These are phyloP conservation scores for Euphrasia confusa DNA, from an alignment of 257 asterid species.

Conservation along the genomic window DNA sequence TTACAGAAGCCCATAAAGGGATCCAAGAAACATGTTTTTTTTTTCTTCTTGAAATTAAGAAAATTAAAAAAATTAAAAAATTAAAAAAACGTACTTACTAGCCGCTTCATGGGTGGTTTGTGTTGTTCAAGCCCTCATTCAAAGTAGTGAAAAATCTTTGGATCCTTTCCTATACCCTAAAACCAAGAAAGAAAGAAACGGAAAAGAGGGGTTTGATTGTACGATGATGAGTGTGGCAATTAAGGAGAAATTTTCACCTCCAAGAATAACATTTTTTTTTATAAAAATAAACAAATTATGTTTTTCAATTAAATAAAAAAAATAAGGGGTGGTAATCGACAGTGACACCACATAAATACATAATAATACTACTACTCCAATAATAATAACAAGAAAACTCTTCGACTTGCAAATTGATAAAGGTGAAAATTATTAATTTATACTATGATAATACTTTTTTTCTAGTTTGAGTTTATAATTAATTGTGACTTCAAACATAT, in stretches of 20 bases:
- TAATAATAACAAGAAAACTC: neutral
- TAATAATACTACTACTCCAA: too few relatives aligned
- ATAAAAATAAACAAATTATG: too few relatives aligned
- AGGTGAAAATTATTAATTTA: too few relatives aligned
- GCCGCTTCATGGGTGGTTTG: constrained; percentile 64
- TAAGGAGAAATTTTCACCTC: constrained; percentile 35
- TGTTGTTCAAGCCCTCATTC: constrained; percentile 53
- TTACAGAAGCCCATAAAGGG: constrained; percentile 27
- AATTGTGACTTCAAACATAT: too few relatives aligned
- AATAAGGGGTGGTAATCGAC: neutral
- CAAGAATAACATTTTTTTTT: neutral
- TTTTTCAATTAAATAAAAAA: neutral
- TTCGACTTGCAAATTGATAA: too few relatives aligned
- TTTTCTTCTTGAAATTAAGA: neutral
- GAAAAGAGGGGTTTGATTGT: constrained; percentile 38
- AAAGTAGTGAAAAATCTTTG: constrained; percentile 29
- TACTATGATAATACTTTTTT: too few relatives aligned
- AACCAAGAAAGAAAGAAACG: constrained; percentile 23
- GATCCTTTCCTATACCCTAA: constrained; percentile 21
- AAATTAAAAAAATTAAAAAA: neutral
- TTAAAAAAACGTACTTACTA: constrained; percentile 90
- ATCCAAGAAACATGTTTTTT: neutral
- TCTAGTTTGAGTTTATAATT: too few relatives aligned
- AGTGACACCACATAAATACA: neutral
- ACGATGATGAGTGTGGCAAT: constrained; percentile 75